A percentile compares a stretch with the other conserved stretches of the same genome.
Evolutionary conservation across 2,329 filamentous ascomycete species (phyloP).

Genomic region (Hypoxylon sp.): DNA sequence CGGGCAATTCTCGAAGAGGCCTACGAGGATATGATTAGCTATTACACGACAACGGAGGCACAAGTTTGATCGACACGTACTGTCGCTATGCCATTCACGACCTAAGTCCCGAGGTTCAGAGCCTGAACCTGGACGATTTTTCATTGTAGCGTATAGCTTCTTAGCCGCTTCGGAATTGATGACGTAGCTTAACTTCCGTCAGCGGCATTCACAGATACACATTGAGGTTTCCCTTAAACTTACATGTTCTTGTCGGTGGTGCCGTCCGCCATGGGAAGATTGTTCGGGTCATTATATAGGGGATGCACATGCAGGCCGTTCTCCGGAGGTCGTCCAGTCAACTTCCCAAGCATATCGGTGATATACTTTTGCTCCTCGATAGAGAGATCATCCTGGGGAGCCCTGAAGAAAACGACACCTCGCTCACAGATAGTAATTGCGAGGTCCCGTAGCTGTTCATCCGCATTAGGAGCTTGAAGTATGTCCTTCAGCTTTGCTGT

Average conservation of each 20-base stretch:
- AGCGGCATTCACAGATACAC: not conserved
- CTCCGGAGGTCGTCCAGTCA: constrained; percentile 53
- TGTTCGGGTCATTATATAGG: constrained; percentile 56
- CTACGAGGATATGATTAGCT: constrained; percentile 29
- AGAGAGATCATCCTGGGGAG: constrained; percentile 53
- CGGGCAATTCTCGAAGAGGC: constrained; percentile 53
- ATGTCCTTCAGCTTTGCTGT: constrained; percentile 53
- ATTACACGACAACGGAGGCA: no score
- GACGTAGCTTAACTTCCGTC: constrained; percentile 52
- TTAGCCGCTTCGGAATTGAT: constrained; percentile 56
- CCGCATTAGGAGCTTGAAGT: constrained; percentile 51
- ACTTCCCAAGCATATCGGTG: constrained; percentile 53
- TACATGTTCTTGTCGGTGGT: constrained; percentile 57
- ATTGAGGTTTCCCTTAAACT: constrained; percentile 18
- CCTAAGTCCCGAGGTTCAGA: constrained; percentile 54
- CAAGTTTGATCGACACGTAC: constrained; percentile 37
- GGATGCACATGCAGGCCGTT: constrained; percentile 55
- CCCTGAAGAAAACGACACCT: constrained; percentile 54
- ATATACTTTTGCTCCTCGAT: constrained; percentile 55
- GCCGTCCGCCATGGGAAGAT: constrained; percentile 56
- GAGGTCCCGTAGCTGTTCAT: constrained; percentile 54
- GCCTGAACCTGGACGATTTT: constrained; percentile 44
- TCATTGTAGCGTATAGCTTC: constrained; percentile 58
- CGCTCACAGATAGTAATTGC: constrained; percentile 56
- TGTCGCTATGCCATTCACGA: constrained; percentile 57